Evolutionary conservation across 805 yeast genomes (phyloP), one percentile per base, ranked within the genome.

Genomic region (Starmerella apicola): DNA sequence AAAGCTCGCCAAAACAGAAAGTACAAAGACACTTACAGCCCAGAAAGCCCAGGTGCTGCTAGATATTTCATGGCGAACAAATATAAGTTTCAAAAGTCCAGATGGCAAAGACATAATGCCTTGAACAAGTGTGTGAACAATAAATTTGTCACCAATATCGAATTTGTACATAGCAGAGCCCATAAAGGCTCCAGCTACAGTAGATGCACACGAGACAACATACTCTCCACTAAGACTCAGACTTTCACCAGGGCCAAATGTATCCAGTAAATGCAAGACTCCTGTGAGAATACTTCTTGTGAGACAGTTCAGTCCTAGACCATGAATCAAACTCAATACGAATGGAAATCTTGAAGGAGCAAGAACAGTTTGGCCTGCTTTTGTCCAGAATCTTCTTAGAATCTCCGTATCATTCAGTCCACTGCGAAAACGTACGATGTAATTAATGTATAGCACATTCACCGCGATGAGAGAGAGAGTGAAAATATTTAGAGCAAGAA

Each of bases 381-480:
- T 46, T 16, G 56, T 42, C 56, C 56, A 52, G 46, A 49, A 34
- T 12, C 55, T 44, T 20, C 56, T 38, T 37, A 52, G 42, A 13
- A 44, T 43, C 17, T 50, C 55, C 26, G 49, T 52, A 40, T 31
- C 37, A 32, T 51, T 45, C 24, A 52, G 41, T 20, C 56, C 56
- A n/a, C 47, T 39, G 27, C 41, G 37, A 43, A 49, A 49, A 13
- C 54, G 44, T 15, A 52, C 55, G 4, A 51, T 34, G 26, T 46
- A 41, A 42, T 52, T 50, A 24, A 47, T 51, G 22, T 42, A 38
- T 22, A 51, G 48, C 8, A 52, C 49, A 16, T 37, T 32, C 17
- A 40, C 39, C 1, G 54, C 56, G n/a, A 41, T 41, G 17, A 38
- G 46, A 7, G 33, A 37, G 20, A 52, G 49, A 34, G 44, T 38